Conservation (phyloP, 2,329 filamentous ascomycete genomes). For the Beauveria scarabaeidicola region DNA sequence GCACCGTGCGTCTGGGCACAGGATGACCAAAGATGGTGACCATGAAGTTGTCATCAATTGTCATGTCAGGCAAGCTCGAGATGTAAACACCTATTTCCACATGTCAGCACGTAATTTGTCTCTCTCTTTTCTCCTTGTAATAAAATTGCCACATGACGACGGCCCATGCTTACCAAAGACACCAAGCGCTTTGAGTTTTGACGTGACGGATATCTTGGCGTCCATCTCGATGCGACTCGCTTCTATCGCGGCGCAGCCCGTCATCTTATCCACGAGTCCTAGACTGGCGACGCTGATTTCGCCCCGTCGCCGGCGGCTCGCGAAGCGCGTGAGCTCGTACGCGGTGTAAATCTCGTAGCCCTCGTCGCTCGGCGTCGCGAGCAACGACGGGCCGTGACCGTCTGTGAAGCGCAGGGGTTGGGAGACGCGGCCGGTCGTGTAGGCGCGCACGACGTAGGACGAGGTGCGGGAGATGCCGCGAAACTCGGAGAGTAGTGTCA, state of each 20-base stretch:
- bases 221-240: slow-evolving; percentile 48
- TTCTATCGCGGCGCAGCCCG: slow-evolving; percentile 70
- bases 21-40: slow-evolving; percentile 64
- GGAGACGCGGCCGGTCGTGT: slow-evolving; percentile 1
- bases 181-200: slow-evolving; percentile 72
- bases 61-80: slow-evolving; percentile 54
- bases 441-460: slow-evolving; percentile 5
- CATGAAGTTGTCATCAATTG: slow-evolving; percentile 59
- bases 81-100: slow-evolving; percentile 57
- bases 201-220: slow-evolving; percentile 53
- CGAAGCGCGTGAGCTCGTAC: slow-evolving; percentile 55
- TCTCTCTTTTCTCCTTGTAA: not conserved
- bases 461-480: not conserved
- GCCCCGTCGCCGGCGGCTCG: slow-evolving; percentile 24
- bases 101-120: not conserved
- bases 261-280: slow-evolving; percentile 82
- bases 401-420: not conserved
- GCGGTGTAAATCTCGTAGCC: slow-evolving; percentile 79
- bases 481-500: not conserved
- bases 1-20: slow-evolving; percentile 59
- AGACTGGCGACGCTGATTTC: slow-evolving; percentile 55
- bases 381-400: not conserved
- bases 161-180: slow-evolving; percentile 48
- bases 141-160: not conserved
- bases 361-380: slow-evolving; percentile 31